Conservation (phyloP, 2,329 filamentous ascomycete species). For the Keithomyces neogunnii region DNA sequence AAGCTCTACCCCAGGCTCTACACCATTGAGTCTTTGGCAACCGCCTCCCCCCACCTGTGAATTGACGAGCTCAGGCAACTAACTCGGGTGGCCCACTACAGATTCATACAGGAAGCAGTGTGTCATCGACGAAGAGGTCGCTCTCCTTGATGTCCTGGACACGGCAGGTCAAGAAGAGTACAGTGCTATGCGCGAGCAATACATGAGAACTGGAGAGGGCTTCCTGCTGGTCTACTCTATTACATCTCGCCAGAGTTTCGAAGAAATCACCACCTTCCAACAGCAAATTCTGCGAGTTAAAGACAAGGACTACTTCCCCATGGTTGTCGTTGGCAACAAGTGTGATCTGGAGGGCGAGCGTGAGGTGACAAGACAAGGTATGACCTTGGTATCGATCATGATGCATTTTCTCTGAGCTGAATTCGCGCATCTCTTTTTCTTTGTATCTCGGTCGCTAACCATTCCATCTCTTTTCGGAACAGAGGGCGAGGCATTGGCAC, state of each 20-base stretch:
- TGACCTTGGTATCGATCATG: conserved; percentile 15
- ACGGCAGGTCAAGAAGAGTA: conserved; percentile 99
- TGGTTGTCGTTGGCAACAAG: conserved; percentile 98
- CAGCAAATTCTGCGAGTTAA: conserved; percentile 98
- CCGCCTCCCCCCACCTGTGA: too few relatives aligned
- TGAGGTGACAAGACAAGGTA: conserved; percentile 87
- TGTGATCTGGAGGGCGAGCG: conserved; percentile 93
- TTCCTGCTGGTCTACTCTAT: conserved; percentile 98
- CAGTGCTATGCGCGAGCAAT: conserved; percentile 98
- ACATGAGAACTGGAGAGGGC: conserved; percentile 98
- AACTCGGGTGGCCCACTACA: conserved; percentile 28
- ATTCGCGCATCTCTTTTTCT: not conserved
- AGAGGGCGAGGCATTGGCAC: conserved; percentile 87
- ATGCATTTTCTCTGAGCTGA: not conserved
- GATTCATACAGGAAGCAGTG: conserved; percentile 99
- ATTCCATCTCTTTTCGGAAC: conserved; percentile 12
- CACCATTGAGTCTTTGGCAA: not conserved
- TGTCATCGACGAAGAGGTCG: conserved; percentile 96
- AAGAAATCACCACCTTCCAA: conserved; percentile 97
- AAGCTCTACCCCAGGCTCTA: not conserved
- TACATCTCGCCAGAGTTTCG: conserved; percentile 92
- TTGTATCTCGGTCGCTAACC: not conserved
- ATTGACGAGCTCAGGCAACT: not conserved
- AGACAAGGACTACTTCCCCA: conserved; percentile 99
- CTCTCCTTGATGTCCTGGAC: conserved; percentile 93